A percentile compares a stretch with the other conserved stretches of the same genome.
These are phyloP conservation scores for Cercis canadensis DNA, from an alignment of 306 rosid species.

Conservation along the genomic window DNA sequence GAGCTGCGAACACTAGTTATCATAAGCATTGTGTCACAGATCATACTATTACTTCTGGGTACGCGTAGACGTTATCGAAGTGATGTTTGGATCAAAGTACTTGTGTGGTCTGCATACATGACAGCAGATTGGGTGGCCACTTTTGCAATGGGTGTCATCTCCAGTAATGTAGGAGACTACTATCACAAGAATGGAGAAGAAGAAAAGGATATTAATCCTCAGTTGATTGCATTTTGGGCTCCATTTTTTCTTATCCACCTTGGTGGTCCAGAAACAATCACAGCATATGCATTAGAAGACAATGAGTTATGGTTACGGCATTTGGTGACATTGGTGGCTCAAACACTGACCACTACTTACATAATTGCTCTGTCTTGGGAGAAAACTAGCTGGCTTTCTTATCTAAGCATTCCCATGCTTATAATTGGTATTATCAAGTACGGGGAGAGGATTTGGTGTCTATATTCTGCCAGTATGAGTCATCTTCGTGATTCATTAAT, in stretches of 20 bases:
- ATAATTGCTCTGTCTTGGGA: slow-evolving; percentile 3
- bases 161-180: neutral
- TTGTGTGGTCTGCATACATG: slow-evolving; percentile 10
- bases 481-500: neutral
- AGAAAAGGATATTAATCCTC: neutral
- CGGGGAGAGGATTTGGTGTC: neutral
- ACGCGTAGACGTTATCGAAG: neutral
- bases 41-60: neutral
- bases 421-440: slow-evolving; percentile 16
- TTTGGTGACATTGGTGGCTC: neutral
- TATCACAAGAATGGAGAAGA: neutral
- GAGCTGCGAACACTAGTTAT: neutral
- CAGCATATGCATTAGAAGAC: slow-evolving; percentile 33
- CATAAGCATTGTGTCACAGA: neutral
- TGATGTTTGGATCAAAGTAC: neutral
- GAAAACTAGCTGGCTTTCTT: neutral
- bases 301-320: slow-evolving; percentile 21
- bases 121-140: slow-evolving; percentile 20
- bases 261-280: slow-evolving; percentile 25
- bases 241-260: slow-evolving; percentile 7
- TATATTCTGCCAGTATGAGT: neutral
- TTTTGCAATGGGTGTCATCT: slow-evolving; percentile 1
- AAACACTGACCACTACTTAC: neutral
- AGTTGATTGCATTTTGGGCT: slow-evolving; percentile 13
- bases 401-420: neutral